Conservation (phyloP, 768 basidiomycete species). For the Tulasnella sp. region DNA sequence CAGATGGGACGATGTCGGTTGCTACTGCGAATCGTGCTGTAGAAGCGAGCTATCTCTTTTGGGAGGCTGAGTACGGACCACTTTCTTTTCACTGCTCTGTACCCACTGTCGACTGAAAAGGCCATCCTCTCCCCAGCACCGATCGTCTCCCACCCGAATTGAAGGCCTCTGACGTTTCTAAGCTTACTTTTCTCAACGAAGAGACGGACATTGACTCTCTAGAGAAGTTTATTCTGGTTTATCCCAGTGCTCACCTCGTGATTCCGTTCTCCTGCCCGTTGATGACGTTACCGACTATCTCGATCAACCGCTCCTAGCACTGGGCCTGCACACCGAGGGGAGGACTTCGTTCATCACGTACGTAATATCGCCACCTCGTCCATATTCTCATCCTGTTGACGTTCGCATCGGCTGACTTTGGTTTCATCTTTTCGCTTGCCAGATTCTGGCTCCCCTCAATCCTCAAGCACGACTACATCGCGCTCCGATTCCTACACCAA, state of each 20-base stretch:
- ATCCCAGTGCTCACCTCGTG: background rate
- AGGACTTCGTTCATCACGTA: background rate
- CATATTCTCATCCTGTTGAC: too few relatives aligned
- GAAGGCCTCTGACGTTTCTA: background rate
- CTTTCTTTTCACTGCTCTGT: background rate
- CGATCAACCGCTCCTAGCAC: background rate
- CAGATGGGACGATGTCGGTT: background rate
- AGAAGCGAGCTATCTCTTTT: background rate
- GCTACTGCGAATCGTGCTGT: background rate
- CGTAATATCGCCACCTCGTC: background rate
- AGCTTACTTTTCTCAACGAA: background rate
- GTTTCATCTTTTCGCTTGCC: background rate
- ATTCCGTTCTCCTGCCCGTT: background rate
- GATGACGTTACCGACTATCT: background rate
- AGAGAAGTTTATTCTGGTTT: background rate
- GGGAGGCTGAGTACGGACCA: background rate
- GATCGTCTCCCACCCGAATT: background rate
- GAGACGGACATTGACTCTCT: background rate
- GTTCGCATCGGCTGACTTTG: background rate
- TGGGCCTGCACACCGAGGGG: background rate
- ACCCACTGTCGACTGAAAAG: too few relatives aligned
- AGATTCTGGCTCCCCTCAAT: slow-evolving; percentile 48
- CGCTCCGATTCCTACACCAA: slow-evolving; percentile 40
- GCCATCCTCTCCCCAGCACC: background rate
- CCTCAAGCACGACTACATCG: slow-evolving; percentile 41